Evolutionary conservation across 768 basidiomycete genomes (phyloP), one percentile per base, ranked within the genome.

Genomic region (Russula ochroleuca): DNA sequence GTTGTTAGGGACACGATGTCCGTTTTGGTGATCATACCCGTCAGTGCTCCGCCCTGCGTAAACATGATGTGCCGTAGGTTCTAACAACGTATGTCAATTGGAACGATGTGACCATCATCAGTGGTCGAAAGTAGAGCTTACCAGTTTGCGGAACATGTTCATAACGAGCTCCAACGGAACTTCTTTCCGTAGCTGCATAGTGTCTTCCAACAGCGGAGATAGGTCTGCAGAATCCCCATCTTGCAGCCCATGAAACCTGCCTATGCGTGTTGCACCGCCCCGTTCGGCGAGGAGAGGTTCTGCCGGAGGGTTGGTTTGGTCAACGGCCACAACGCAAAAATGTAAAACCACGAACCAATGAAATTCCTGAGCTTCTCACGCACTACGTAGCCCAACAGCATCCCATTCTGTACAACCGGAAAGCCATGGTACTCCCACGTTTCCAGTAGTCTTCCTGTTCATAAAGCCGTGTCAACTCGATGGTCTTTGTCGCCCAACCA

Each of bases 121-220:
- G 11, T 21, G 10, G 45, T 2, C 3, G 25, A 3, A 40, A n/a
- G 15, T 28, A 43, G 10, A 19, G 55, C 73, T 56, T 47, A 85
- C 88, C 72, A 90, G 73, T 75, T 85, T 87, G 72, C 87, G 87
- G 76, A 88, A 88, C 81, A 86, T 86, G 68, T 78, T 82, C 31
- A 88, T 86, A 15, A 88, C 85, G 11, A 87, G 75, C 67, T 89
- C 87, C 70, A 85, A 80, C 2, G 88, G 86, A 14, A 86, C 83
- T 65, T 87, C 85, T 70, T 86, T 83, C 40, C 85, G 78, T 59
- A 90, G 76, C 63, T 87, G 83, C 54, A 85, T 74, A 0, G 84
- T 79, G 49, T 81, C 73, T 50, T 80, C 79, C 23, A 79, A 67
- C 21, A 76, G 64, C 0, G 69, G 43, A 1, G 77, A 75, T 23